Evolutionary conservation across 352 stramenopile genomes (phyloP), one percentile per base, ranked within the genome.

Genomic region (Achlya hypogyna): DNA sequence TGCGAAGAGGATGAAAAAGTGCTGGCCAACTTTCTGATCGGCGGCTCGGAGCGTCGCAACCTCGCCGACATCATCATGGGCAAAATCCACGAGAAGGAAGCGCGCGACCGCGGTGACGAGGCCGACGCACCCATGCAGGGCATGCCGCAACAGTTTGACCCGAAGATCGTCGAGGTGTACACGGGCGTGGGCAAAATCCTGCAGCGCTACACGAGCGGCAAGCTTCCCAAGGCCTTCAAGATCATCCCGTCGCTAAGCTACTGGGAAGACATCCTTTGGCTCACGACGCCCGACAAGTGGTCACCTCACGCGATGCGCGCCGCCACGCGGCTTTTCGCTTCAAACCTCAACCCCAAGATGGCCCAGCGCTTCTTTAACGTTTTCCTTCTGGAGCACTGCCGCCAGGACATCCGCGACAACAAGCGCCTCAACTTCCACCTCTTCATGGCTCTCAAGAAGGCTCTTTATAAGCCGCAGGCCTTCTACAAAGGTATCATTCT

Each of bases 401-500:
- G 96, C 25, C 93, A 98, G 66, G 97, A 99, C 77, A 99, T 99
- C 73, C 81, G 91, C 60, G 76, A 88, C 35, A 98, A 99, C 82
- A 98, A 99, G 70, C 78, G 98, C 31, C 82, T 99, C 38, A 99
- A 99, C 79, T 99, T 99, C 78, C 97, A 99, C 76, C 86, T 99
- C 65, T 99, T 99, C 83, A 97, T 97, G 84, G 87, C 96, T 34
- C 78, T 99, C 32, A 99, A 99, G 78, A 99, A 99, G 76, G 90
- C 91, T 54, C 80, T 99, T 38, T 99, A 99, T 86, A 99, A 99
- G 77, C 97, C 98, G 12, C 95, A 98, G 52, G 97, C 98, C 23
- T 99, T 99, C 71, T 99, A 99, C 85, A 99, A 99, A 75, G 98
- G 97, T 18, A 98, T 99, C 71, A 87, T 99, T 38, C 88, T 99